phyloP scores from a whole-genome alignment of 1,284 basidiomycete genomes.

The Mycena citricolor region DNA sequence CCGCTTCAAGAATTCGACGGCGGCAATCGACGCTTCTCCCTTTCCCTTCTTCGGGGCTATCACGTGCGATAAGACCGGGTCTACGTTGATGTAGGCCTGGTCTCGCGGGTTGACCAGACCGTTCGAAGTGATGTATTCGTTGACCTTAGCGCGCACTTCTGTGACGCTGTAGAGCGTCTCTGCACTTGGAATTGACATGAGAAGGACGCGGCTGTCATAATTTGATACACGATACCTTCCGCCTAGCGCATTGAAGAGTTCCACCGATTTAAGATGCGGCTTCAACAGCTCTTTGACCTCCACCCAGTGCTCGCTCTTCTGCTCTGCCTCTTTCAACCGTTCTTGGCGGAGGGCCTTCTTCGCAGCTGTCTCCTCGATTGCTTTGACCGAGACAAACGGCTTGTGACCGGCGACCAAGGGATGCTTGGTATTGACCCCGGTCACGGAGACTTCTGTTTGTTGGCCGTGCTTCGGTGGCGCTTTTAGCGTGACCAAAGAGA shows the following conservation, averaged over 20 bases:
- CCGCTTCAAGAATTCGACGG: constrained; percentile 60
- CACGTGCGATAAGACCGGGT: constrained; percentile 43
- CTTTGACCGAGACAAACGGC: constrained; percentile 59
- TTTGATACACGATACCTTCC: constrained; percentile 39
- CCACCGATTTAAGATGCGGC: constrained; percentile 54
- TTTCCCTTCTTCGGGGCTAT: constrained; percentile 52
- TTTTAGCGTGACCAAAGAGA: constrained; percentile 71
- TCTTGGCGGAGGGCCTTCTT: constrained; percentile 52
- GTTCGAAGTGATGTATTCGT: constrained; percentile 60
- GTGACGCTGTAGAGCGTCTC: constrained; percentile 52
- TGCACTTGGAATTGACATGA: constrained; percentile 37
- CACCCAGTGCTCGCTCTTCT: constrained; percentile 46
- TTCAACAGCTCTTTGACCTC: constrained; percentile 74
- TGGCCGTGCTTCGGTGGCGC: constrained; percentile 49
- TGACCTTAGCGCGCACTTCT: constrained; percentile 51
- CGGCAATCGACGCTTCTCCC: constrained; percentile 27
- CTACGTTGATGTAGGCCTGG: constrained; percentile 71
- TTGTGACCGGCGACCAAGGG: constrained; percentile 53
- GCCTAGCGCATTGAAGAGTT: constrained; percentile 63
- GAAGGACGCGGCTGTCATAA: neutral
- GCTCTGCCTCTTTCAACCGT: constrained; percentile 44
- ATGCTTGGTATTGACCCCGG: constrained; percentile 62
- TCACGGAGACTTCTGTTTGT: constrained; percentile 65
- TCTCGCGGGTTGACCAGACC: constrained; percentile 68
- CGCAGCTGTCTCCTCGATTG: constrained; percentile 58